phyloP scores from a whole-genome alignment of 768 basidiomycete genomes.

The Cubamyces sp. region DNA sequence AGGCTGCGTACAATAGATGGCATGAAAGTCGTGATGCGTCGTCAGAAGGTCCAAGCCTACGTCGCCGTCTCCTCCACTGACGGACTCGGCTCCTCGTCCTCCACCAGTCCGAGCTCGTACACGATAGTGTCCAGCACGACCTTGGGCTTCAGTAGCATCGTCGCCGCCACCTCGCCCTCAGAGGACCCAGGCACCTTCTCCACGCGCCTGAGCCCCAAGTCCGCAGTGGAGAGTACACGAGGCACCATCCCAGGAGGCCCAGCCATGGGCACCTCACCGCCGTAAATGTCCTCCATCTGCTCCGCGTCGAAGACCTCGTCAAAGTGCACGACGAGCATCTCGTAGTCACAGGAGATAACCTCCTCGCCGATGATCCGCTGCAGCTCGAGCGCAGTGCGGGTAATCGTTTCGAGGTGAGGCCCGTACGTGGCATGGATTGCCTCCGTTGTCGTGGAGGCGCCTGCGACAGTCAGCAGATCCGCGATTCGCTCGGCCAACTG shows the following conservation, averaged over 20 bases:
- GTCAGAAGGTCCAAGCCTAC: not conserved
- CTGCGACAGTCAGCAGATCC: slow-evolving; percentile 23
- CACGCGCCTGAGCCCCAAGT: slow-evolving; percentile 41
- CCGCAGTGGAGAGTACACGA: slow-evolving; percentile 41
- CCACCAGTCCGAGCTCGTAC: slow-evolving; percentile 28
- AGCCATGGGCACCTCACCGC: slow-evolving; percentile 18
- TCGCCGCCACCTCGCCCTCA: slow-evolving; percentile 32
- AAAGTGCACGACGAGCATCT: slow-evolving; percentile 14
- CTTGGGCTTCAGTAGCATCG: slow-evolving; percentile 43
- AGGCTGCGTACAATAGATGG: too few species aligned
- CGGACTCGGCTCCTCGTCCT: slow-evolving; percentile 22
- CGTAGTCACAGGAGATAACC: slow-evolving; percentile 23
- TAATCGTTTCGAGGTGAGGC: slow-evolving; percentile 20
- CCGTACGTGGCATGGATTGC: slow-evolving; percentile 10
- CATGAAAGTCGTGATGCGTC: too few species aligned
- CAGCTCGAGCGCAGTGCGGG: slow-evolving; percentile 20
- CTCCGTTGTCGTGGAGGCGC: slow-evolving; percentile 6
- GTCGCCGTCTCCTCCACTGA: slow-evolving; percentile 1
- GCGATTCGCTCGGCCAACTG: slow-evolving; percentile 28
- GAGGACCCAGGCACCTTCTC: slow-evolving; percentile 33
- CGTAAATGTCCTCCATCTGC: slow-evolving; percentile 24
- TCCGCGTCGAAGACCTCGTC: slow-evolving; percentile 20
- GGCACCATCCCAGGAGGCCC: slow-evolving; percentile 21
- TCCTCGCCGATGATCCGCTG: slow-evolving; percentile 25
- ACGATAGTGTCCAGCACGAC: slow-evolving; percentile 40